A percentile compares a stretch with the other conserved stretches of the same genome.
phyloP scores from a whole-genome alignment of 2,329 filamentous ascomycete genomes.

The Ophiostoma piceae region DNA sequence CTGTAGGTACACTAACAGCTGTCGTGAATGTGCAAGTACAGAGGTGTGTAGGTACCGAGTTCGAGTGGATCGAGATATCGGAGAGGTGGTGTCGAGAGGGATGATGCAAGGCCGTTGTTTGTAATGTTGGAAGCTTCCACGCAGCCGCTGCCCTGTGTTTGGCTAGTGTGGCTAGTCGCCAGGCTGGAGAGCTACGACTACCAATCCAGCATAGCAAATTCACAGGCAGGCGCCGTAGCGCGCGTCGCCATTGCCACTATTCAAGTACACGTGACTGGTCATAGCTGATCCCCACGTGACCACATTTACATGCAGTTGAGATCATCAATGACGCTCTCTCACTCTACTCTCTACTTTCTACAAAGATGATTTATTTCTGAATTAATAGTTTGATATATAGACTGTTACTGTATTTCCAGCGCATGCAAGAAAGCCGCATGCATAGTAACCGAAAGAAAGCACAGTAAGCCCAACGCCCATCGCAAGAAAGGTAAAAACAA shows the following conservation, averaged over 20 bases:
- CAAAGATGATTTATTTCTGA: not conserved
- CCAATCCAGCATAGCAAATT: constrained; percentile 12
- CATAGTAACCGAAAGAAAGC: not conserved
- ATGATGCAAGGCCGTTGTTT: constrained; percentile 10
- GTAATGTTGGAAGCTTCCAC: constrained; percentile 20
- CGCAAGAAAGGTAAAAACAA: not conserved
- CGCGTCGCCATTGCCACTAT: constrained; percentile 20
- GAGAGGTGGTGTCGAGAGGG: constrained; percentile 17
- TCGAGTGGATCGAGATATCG: constrained; percentile 10
- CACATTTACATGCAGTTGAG: not conserved
- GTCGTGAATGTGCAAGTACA: not conserved
- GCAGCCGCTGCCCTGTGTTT: constrained; percentile 11
- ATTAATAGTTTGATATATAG: not conserved
- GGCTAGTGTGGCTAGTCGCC: not conserved
- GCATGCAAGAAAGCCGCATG: not conserved
- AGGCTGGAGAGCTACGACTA: constrained; percentile 20
- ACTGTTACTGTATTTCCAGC: not conserved
- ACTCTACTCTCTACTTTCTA: not conserved
- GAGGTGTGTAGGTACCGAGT: constrained; percentile 8
- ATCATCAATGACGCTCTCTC: not conserved
- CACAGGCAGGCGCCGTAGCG: constrained; percentile 26
- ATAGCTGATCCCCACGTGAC: not conserved
- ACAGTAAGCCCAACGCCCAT: not conserved
- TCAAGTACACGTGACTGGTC: constrained; percentile 15
- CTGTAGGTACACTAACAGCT: not conserved